These are phyloP conservation scores for Boletus holoroseus DNA, from an alignment of 1,284 basidiomycete species.

Conservation along the genomic window DNA sequence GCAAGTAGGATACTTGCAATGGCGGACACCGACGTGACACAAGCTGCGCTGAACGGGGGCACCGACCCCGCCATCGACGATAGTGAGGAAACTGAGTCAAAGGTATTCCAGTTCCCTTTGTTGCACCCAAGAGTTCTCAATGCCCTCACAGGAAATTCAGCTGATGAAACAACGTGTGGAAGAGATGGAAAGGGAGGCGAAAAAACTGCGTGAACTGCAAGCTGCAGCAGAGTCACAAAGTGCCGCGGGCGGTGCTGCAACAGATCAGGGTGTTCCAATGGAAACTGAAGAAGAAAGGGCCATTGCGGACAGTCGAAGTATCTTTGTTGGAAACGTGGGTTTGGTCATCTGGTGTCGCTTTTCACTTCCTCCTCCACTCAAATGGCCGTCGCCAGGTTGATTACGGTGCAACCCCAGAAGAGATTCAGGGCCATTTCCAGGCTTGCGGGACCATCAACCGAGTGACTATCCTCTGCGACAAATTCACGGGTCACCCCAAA, in stretches of 20 bases:
- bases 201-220: slow-evolving; percentile 85
- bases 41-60: slow-evolving; percentile 32
- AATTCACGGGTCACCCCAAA: slow-evolving; percentile 99
- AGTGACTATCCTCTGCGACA: slow-evolving; percentile 98
- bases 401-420: slow-evolving; percentile 96
- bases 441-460: slow-evolving; percentile 98
- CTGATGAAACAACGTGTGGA: slow-evolving; percentile 91
- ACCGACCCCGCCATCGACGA: slow-evolving; percentile 45
- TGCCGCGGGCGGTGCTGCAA: slow-evolving; percentile 38
- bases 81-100: slow-evolving; percentile 54
- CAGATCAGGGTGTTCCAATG: slow-evolving; percentile 45
- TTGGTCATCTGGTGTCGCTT: slow-evolving; percentile 6
- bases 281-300: slow-evolving; percentile 75
- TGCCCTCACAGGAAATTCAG: slow-evolving; percentile 57
- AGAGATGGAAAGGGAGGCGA: slow-evolving; percentile 90
- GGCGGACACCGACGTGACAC: slow-evolving; percentile 37
- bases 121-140: slow-evolving; percentile 6
- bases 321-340: slow-evolving; percentile 96
- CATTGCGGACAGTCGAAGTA: slow-evolving; percentile 79
- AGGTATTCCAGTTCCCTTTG: slow-evolving; percentile 34
- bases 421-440: slow-evolving; percentile 97
- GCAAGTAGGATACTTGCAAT: slow-evolving; percentile 21
- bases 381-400: slow-evolving; percentile 67
- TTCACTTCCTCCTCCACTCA: slow-evolving; percentile 9
- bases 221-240: slow-evolving; percentile 72